A percentile compares a stretch with the other conserved stretches of the same genome.
Evolutionary conservation across 2,329 filamentous ascomycete species (phyloP).

Genomic region (Fusarium piperis): DNA sequence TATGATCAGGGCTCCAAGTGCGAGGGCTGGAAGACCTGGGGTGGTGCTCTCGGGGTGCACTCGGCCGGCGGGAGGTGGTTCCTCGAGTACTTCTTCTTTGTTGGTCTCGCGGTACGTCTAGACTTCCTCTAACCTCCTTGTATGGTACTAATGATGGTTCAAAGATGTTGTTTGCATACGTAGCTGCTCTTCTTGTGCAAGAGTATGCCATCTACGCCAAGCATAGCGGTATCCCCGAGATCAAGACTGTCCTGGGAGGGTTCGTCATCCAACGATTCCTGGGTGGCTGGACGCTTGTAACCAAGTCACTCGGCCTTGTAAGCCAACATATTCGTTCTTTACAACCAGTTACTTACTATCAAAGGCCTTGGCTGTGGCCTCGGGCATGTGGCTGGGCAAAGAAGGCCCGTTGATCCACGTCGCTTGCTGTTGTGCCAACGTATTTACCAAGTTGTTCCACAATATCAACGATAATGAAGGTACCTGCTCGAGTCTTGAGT

Average conservation of each 20-base stretch:
- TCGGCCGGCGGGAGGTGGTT: conserved; percentile 79
- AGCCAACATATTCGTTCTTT: conserved; percentile 36
- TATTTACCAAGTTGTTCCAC: conserved; percentile 90
- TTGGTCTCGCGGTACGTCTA: conserved; percentile 77
- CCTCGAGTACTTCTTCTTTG: conserved; percentile 87
- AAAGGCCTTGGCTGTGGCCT: conserved; percentile 88
- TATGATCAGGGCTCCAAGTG: conserved; percentile 87
- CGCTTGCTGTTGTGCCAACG: conserved; percentile 93
- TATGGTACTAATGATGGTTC: conserved; percentile 22
- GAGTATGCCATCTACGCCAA: conserved; percentile 88
- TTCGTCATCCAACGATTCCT: conserved; percentile 92
- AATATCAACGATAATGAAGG: conserved; percentile 87
- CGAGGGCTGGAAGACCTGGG: conserved; percentile 88
- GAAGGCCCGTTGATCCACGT: conserved; percentile 96
- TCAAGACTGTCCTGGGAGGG: conserved; percentile 94
- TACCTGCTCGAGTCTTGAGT: conserved; percentile 42
- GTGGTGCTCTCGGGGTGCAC: conserved; percentile 73
- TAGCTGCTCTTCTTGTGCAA: conserved; percentile 81
- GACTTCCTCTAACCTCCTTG: background rate
- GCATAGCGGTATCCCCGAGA: conserved; percentile 96
- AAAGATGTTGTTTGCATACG: conserved; percentile 79
- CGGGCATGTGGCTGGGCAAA: conserved; percentile 96
- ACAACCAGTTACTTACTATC: conserved; percentile 32
- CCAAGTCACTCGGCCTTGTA: conserved; percentile 90
- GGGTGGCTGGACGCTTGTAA: conserved; percentile 86